Evolutionary conservation across 441 rosid species (phyloP).

Genomic region (Adansonia rubrostipa): DNA sequence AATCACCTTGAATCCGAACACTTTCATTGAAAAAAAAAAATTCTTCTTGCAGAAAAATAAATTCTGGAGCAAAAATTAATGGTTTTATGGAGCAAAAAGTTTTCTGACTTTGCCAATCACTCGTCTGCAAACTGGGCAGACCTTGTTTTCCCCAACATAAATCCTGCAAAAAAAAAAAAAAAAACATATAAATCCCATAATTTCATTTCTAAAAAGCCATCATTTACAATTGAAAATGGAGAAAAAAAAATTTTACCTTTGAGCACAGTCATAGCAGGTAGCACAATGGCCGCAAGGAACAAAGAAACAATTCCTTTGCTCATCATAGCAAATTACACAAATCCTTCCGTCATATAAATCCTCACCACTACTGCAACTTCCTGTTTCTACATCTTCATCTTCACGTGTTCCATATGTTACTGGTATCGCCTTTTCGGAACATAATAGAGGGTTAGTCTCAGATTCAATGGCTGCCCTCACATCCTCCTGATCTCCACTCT

Average conservation of each 20-base stretch:
- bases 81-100: constrained; percentile 34
- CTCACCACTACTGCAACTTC: constrained; percentile 40
- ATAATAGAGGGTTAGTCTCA: constrained; percentile 28
- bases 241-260: constrained; percentile 29
- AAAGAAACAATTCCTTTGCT: constrained; percentile 47
- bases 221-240: not conserved
- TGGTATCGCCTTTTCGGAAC: constrained; percentile 9
- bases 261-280: constrained; percentile 44
- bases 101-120: constrained; percentile 39
- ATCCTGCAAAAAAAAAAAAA: constrained; percentile 33
- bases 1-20: not conserved
- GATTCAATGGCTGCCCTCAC: not conserved
- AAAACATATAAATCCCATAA: not conserved
- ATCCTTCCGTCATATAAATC: constrained; percentile 42
- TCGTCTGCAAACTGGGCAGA: constrained; percentile 46
- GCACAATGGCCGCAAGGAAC: constrained; percentile 54
- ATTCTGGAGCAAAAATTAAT: not conserved
- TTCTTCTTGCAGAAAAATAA: not conserved
- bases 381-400: constrained; percentile 35
- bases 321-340: constrained; percentile 48
- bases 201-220: not conserved
- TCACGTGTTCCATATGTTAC: constrained; percentile 29
- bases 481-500: not conserved
- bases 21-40: not conserved
- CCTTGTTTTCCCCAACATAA: constrained; percentile 34